Conservation (phyloP, 208 protist genomes). For the Leishmania mexicana region DNA sequence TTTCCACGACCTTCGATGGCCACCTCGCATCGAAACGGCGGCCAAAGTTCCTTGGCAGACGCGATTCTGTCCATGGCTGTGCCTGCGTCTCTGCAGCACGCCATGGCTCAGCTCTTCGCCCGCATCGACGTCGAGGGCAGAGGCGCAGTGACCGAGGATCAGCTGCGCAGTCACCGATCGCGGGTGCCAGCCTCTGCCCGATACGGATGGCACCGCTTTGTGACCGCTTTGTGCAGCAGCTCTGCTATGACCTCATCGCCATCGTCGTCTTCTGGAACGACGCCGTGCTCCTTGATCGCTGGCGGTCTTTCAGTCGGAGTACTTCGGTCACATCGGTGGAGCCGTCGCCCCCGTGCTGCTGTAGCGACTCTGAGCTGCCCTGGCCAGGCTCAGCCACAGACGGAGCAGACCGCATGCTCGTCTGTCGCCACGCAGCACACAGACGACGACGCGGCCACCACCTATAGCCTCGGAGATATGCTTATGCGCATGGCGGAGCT, state of each 20-base stretch:
- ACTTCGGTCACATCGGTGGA: slow-evolving; percentile 28
- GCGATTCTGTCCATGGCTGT: slow-evolving; percentile 26
- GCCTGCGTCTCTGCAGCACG: slow-evolving; percentile 30
- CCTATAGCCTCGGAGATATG: slow-evolving; percentile 16
- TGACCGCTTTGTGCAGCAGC: slow-evolving; percentile 25
- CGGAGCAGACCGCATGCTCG: background rate
- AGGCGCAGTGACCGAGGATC: slow-evolving; percentile 27
- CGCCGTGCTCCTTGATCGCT: background rate
- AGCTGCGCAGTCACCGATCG: slow-evolving; percentile 30
- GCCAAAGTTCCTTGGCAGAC: background rate
- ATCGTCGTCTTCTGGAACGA: background rate
- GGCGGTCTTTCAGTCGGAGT: slow-evolving; percentile 17
- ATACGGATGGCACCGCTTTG: slow-evolving; percentile 38
- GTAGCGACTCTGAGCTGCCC: background rate
- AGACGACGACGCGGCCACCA: slow-evolving; percentile 16
- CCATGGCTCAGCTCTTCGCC: slow-evolving; percentile 26
- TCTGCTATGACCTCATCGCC: background rate
- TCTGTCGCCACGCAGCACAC: slow-evolving; percentile 23
- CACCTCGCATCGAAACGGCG: background rate
- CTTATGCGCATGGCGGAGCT: slow-evolving; percentile 26
- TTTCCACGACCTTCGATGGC: background rate
- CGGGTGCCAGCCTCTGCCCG: slow-evolving; percentile 23
- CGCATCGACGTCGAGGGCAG: slow-evolving; percentile 8
- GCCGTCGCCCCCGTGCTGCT: background rate
- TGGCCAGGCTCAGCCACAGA: background rate